Evolutionary conservation across 2,329 filamentous ascomycete species (phyloP), one percentile per base, ranked within the genome.

Genomic region (Volutella citrinella): DNA sequence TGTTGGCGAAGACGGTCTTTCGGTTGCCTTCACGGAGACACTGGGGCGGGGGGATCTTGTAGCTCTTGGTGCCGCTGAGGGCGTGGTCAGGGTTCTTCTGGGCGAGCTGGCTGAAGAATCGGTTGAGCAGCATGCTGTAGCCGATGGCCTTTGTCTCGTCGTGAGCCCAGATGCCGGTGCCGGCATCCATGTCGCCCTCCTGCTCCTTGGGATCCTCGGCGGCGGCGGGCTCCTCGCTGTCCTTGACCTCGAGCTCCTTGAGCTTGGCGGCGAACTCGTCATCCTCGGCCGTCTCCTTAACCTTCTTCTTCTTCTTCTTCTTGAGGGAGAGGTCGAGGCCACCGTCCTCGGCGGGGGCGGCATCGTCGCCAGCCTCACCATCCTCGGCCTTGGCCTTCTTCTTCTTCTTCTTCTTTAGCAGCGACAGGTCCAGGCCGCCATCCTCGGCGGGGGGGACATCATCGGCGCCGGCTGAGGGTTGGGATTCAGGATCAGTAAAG

Each of bases 11-110:
- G 59, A 98, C 95, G 45, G 93, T 98, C 83, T 95, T 95, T 80
- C 95, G 94, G 82, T 98, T 98, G 64, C 93, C 93, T 89, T 98
- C 93, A 71, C 93, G 90, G 60, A 97, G 81, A 71, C 93, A 97
- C 74, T 98, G 93, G 31, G 93, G 93, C 33, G 93, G 93, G 32
- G 93, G 93, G 53, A 98, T 98, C 81, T 97, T 97, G 81, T 97
- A 98, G 67, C 86, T 94, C 76, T 89, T 93, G 57, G 82, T 81
- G 49, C 88, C 88, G 62, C 82, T 87, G 45, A 87, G 84, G 47
- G 91, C 84, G 57, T 97, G 84, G 63, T 98, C 93, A 54, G 93
- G 93, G 74, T 98, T 95, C 75, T 94, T 90, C 68, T 91, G 87
- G 66, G 93, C 82, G 46, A 98, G 81, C 50, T 95, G 84, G 60